Evolutionary conservation across 2,329 filamentous ascomycete species (phyloP).

Genomic region (Zalaria obscura): DNA sequence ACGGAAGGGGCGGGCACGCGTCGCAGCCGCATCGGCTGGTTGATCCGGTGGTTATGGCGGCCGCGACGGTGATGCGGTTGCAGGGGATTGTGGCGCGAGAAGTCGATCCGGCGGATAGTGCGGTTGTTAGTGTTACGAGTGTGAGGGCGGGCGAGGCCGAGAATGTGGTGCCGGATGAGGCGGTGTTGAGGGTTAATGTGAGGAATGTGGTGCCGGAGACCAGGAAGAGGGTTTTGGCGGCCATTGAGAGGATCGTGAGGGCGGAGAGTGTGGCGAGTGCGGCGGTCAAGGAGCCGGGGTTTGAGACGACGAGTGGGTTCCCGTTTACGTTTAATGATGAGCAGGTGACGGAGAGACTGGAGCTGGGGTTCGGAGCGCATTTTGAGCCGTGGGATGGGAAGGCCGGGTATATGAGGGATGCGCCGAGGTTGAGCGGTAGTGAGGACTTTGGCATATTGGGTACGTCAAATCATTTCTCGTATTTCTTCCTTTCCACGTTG

Average conservation of each 20-base stretch:
- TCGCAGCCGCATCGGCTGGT: conserved; percentile 41
- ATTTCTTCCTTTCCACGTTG: background rate
- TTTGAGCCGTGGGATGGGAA: conserved; percentile 22
- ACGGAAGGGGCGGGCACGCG: conserved; percentile 44
- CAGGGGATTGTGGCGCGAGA: conserved; percentile 48
- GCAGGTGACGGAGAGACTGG: conserved; percentile 25
- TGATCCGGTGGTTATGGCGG: conserved; percentile 45
- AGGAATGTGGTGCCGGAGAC: conserved; percentile 32
- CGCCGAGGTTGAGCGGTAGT: conserved; percentile 29
- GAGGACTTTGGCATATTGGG: conserved; percentile 48
- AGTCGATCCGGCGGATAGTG: conserved; percentile 37
- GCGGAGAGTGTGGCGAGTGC: conserved; percentile 40
- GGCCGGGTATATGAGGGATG: conserved; percentile 22
- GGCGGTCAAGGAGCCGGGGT: conserved; percentile 26
- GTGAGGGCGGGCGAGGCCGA: conserved; percentile 46
- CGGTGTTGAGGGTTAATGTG: conserved; percentile 41
- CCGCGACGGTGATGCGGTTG: conserved; percentile 40
- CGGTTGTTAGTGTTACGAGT: conserved; percentile 44
- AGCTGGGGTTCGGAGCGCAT: conserved; percentile 29
- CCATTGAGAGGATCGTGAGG: conserved; percentile 38
- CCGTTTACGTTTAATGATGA: conserved; percentile 41
- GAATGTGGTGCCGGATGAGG: conserved; percentile 44
- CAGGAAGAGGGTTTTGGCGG: conserved; percentile 31
- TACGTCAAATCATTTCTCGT: conserved; percentile 10
- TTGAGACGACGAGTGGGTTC: conserved; percentile 27